These are phyloP conservation scores for Yamagishiella unicocca DNA, from an alignment of 139 green algal genomes.

Conservation along the genomic window DNA sequence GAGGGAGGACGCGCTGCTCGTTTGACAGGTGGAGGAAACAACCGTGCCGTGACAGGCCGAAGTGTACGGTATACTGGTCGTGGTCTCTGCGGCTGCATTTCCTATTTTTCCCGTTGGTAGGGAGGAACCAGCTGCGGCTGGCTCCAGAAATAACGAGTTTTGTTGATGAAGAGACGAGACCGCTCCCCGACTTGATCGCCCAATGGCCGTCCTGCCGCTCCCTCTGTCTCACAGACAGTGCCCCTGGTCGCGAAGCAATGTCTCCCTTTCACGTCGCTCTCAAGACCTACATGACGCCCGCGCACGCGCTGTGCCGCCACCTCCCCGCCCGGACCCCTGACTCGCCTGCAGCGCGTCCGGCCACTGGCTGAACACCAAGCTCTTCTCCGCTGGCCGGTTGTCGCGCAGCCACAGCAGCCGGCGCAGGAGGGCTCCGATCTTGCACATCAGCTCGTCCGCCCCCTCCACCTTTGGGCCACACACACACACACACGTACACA, in stretches of 20 bases:
- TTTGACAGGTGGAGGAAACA: no score
- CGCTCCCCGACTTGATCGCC: neutral
- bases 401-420: constrained; percentile 66
- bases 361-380: constrained; percentile 74
- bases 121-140: neutral
- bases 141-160: neutral
- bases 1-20: no score
- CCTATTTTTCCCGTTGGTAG: neutral
- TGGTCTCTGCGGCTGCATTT: neutral
- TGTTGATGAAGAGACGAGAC: neutral
- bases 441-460: constrained; percentile 50
- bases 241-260: neutral
- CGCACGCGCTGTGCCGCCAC: no score
- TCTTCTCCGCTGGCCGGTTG: constrained; percentile 57
- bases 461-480: constrained; percentile 37
- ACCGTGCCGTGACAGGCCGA: neutral
- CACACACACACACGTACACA: neutral
- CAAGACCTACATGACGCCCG: no score
- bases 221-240: no score
- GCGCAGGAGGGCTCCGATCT: constrained; percentile 71
- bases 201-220: neutral
- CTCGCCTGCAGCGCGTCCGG: constrained; percentile 62
- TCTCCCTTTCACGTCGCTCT: neutral
- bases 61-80: neutral
- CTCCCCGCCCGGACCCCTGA: no score